Base-by-base conservation (phyloP, 2,329 filamentous ascomycete genomes). In the Hymenoscyphus albidus region DNA sequence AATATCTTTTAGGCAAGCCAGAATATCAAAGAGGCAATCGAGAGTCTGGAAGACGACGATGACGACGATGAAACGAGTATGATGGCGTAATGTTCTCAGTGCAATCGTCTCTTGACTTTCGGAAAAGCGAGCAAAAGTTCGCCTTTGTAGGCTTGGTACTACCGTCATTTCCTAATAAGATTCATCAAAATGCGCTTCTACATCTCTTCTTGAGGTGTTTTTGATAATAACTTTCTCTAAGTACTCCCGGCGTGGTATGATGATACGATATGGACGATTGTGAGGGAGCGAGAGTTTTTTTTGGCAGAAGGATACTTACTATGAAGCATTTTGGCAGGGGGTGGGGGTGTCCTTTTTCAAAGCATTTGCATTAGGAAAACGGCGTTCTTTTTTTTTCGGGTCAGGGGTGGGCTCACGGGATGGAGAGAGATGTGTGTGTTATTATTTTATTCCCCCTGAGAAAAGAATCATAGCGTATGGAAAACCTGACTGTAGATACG, bases 11-110 rank as follows among this genome's bases (percentile, higher is more conserved):
- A 97, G 93, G 92, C 94, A 72, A 93, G 92, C 69, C 89, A 91
- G 68, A 90, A 93, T 77, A 97, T 99, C 78, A 99, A 98, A 78
- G 93, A 97, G 76, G 93, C 92, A 18, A 97, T 99, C 80, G 94
- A 98, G 80, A 89, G 88, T 71, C 84, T 98, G 64, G 92, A 96
- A 73, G 89, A 93, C 64, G 89, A 91, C 66, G 87, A 87, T 65
- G 87, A 88, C 64, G 87, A 91, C 77, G 68, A 72, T 18, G 70
- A 71, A 54, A 62, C 55, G 31, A 72, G 70, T 58, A 70, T 72
- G 69, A 70, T 70, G 69, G 66, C 58, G 58, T 72, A 60, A 70
- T 22, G 12, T 42, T 62, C 56, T 58, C 31, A 54, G 6, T 14
- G 32, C n/a, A 22, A 27, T 27, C 31, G 16, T 14, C 16, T 6